These are phyloP conservation scores for Irpex lacteus DNA, from an alignment of 1,284 basidiomycete species.

Conservation along the genomic window DNA sequence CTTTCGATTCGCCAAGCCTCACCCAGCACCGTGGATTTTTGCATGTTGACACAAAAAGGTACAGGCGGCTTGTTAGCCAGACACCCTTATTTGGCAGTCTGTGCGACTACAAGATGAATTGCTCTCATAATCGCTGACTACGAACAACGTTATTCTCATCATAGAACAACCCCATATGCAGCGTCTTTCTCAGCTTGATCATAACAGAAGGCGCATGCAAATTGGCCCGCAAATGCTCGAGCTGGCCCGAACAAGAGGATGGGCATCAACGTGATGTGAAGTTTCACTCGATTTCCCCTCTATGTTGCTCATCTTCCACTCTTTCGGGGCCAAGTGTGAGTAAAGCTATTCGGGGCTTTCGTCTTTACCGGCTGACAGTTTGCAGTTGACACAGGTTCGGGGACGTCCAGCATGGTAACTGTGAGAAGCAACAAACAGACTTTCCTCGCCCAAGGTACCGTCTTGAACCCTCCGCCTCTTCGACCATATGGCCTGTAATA, in stretches of 20 bases:
- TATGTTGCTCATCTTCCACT: background rate
- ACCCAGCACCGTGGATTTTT: background rate
- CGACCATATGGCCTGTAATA: background rate
- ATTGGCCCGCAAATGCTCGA: background rate
- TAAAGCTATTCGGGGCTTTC: background rate
- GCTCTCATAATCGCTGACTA: too few relatives aligned
- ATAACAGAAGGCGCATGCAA: background rate
- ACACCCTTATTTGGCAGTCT: too few relatives aligned
- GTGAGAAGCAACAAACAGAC: background rate
- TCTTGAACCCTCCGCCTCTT: background rate
- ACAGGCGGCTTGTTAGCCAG: background rate
- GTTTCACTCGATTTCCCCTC: background rate
- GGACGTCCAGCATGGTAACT: background rate
- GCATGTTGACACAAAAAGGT: background rate
- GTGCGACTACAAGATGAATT: too few relatives aligned
- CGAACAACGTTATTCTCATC: too few relatives aligned
- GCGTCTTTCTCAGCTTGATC: background rate
- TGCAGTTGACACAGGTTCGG: background rate
- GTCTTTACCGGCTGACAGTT: background rate
- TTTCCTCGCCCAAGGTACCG: background rate
- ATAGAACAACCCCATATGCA: too few relatives aligned
- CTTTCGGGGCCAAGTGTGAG: background rate
- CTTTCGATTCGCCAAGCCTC: background rate
- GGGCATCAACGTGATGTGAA: too few relatives aligned
- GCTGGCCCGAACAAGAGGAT: too few relatives aligned